phyloP scores from a whole-genome alignment of 768 basidiomycete species.

The Collybiopsis luxurians region DNA sequence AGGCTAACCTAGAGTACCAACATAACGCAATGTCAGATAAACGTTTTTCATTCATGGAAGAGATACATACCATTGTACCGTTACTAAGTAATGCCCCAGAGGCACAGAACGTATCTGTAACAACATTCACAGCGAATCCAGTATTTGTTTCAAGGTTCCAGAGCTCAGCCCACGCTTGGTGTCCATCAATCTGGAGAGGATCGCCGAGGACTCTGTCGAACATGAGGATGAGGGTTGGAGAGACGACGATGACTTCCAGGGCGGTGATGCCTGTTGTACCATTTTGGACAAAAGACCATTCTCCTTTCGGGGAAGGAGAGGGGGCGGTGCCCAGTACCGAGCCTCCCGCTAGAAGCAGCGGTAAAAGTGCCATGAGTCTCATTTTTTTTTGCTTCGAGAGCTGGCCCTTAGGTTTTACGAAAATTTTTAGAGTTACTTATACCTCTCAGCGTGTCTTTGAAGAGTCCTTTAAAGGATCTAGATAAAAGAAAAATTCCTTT shows the following conservation, averaged over 20 bases:
- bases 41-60: too few relatives aligned
- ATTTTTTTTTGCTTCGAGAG: too few relatives aligned
- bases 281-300: constrained; percentile 11
- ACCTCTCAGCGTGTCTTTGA: too few relatives aligned
- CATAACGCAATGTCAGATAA: neutral
- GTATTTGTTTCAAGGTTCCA: constrained; percentile 47
- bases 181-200: constrained; percentile 41
- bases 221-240: constrained; percentile 28
- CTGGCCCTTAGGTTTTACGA: too few relatives aligned
- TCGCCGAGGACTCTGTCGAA: constrained; percentile 58
- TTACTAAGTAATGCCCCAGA: constrained; percentile 49
- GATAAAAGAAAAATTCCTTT: too few relatives aligned
- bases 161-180: too few relatives aligned
- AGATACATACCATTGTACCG: constrained; percentile 49
- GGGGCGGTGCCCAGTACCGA: too few relatives aligned
- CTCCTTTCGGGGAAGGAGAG: neutral
- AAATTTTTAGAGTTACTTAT: too few relatives aligned
- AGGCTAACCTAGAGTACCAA: constrained; percentile 26
- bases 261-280: constrained; percentile 10
- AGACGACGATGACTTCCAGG: constrained; percentile 20
- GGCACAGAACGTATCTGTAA: constrained; percentile 62
- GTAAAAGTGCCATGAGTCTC: too few relatives aligned
- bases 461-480: too few relatives aligned
- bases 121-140: constrained; percentile 50
- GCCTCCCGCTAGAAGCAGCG: too few relatives aligned